Evolutionary conservation across 345 rosid genomes (phyloP), one percentile per base, ranked within the genome.

Genomic region (Sonneratia caseolaris): DNA sequence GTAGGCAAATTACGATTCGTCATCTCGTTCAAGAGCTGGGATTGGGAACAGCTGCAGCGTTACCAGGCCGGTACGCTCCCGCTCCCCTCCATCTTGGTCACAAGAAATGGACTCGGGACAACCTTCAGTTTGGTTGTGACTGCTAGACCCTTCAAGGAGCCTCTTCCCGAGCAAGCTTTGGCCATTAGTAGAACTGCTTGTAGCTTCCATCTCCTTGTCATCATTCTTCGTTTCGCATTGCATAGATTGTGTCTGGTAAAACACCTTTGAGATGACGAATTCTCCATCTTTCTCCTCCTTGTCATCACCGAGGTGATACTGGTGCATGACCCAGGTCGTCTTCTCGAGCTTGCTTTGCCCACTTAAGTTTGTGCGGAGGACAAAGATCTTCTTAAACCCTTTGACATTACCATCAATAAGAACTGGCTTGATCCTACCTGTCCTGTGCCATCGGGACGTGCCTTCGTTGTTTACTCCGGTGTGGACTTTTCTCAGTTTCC

Each of bases 251-350:
- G 98, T 93, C 83, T 93, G 97, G 84, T 85, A 90, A 84, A 93
- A 90, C 19, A 93, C 91, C 80, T 91, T 91, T 2, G 98, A 91
- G 35, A 76, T 81, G 7, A 89, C 97, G 0, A 90, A 75, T 68
- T 93, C 98, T 3, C 98, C 97, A 53, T 93, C 96, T 80, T 86
- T 93, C 75, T 93, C 98, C 49, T 93, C 96, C 70, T 89, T 96
- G 43, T 79, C 79, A 77, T 79, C 71, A 37, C 98, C 98, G 61
- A 91, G 85, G 77, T 93, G 98, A 76, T 93, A 93, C 71, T 93
- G 98, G 76, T 93, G 98, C 96, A 93, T 93, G 43, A 93, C 97
- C 98, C 98, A 93, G 78, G 83, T 89, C 53, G 96, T 89, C 73
- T 93, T 91, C 76, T 91, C 98, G 0, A 97, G 96, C 66, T 91